Percentiles rank a stretch among this genome's conserved stretches.
These are phyloP conservation scores for Aureobasidium sp. DNA, from an alignment of 2,329 filamentous ascomycete genomes.

Conservation along the genomic window DNA sequence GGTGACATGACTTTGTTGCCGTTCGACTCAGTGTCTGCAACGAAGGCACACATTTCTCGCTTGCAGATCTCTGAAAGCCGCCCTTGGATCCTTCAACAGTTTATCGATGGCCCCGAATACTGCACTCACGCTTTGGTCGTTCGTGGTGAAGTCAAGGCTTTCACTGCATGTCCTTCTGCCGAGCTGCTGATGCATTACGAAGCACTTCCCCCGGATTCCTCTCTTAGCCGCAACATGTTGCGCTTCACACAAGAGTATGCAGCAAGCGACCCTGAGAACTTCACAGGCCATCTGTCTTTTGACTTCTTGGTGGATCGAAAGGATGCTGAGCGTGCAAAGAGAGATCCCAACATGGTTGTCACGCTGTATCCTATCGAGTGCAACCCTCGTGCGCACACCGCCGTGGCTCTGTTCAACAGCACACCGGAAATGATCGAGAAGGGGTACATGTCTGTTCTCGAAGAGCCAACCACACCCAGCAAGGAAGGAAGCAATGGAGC, in stretches of 20 bases:
- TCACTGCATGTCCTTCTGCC: slow-evolving; percentile 56
- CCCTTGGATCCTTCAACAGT: slow-evolving; percentile 63
- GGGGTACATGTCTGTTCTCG: slow-evolving; percentile 45
- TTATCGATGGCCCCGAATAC: slow-evolving; percentile 55
- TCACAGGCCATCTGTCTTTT: slow-evolving; percentile 66
- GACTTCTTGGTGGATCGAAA: slow-evolving; percentile 56
- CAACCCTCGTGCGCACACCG: slow-evolving; percentile 61
- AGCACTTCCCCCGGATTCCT: slow-evolving; percentile 46
- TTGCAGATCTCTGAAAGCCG: slow-evolving; percentile 46
- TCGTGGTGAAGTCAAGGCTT: slow-evolving; percentile 54
- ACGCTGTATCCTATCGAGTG: slow-evolving; percentile 60
- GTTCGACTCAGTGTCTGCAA: slow-evolving; percentile 42
- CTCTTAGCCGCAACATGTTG: slow-evolving; percentile 52
- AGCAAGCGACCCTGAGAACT: slow-evolving; percentile 34
- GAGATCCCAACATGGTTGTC: slow-evolving; percentile 18
- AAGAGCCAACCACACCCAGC: slow-evolving; percentile 15
- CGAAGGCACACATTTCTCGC: slow-evolving; percentile 44
- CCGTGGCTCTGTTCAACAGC: slow-evolving; percentile 50
- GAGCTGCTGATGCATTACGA: slow-evolving; percentile 59
- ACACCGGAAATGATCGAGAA: slow-evolving; percentile 36
- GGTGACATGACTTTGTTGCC: slow-evolving; percentile 59
- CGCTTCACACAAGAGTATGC: slow-evolving; percentile 55
- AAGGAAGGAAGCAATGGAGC: slow-evolving; percentile 18
- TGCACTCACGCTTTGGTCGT: slow-evolving; percentile 64
- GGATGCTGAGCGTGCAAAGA: slow-evolving; percentile 22